Base-by-base conservation (phyloP, 2,329 filamentous ascomycete species). In the Nemania diffusa region DNA sequence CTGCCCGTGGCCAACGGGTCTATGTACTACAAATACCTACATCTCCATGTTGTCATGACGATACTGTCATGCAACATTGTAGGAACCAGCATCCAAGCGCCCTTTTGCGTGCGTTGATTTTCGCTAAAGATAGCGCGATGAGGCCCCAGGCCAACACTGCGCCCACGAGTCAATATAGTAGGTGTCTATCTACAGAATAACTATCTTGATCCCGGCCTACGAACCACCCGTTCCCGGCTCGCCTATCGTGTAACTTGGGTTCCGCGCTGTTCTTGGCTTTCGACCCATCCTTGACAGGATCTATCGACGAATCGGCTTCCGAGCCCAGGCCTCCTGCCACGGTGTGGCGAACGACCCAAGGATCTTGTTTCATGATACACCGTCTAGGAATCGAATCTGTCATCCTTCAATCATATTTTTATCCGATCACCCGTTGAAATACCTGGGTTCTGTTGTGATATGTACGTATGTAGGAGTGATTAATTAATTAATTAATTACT, bases 41-140 rank as follows among this genome's bases (percentile, higher is more conserved):
- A n/a, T 40, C 37, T 61, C 15, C 9, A 64, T 67, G 59, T 69
- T 64, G 57, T 37, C 53, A 62, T 62, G 26, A n/a, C 40, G 29
- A 42, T 57, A 46, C 48, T 40, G 53, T 42, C 46, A 62, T 62
- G 62, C 65, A 65, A 62, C 62, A 68, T 68, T n/a, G 7, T 11
- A 20, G 24, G 22, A 11, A 37, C 55, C 17, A 20, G 52, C 27
- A 34, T 46, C 7, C 5, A 63, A 20, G 22, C 52, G 56, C 32
- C 17, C 17, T n/a, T n/a, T 53, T 11, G n/a, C 22, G 9, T 42
- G 27, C 7, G 24, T 50, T 61, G 32, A 40, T 52, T 53, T 48
- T 52, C 52, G 57, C 22, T 40, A 52, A 50, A 53, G 26, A 62
- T 26, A 20, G 3, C 15, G 8, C 24, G n/a, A 61, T 57, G 27